These are phyloP conservation scores for Tranzscheliella williamsii DNA, from an alignment of 1,284 basidiomycete species.

Conservation along the genomic window DNA sequence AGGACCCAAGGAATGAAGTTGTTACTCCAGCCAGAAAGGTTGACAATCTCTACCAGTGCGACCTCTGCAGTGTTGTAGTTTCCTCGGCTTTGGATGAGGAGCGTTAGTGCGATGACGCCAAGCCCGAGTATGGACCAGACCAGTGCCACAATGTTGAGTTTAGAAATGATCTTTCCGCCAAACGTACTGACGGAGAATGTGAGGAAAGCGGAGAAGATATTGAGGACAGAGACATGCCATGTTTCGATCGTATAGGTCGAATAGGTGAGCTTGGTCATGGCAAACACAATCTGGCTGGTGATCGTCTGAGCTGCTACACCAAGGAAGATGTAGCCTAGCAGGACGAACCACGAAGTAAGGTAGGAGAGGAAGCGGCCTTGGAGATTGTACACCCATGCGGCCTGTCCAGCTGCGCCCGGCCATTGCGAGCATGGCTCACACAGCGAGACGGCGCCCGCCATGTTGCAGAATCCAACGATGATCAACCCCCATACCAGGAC, in stretches of 20 bases:
- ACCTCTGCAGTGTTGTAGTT: constrained; percentile 21
- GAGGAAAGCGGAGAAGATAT: constrained; percentile 2
- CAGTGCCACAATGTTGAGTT: constrained; percentile 16
- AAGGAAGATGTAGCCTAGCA: constrained; percentile 18
- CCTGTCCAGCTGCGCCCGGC: constrained; percentile 9
- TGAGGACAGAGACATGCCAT: constrained; percentile 5
- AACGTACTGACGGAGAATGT: constrained; percentile 2
- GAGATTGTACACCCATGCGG: constrained; percentile 14
- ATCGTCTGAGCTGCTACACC: constrained; percentile 11
- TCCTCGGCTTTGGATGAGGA: constrained; percentile 15
- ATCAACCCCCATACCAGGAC: constrained; percentile 23
- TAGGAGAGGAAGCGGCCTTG: constrained; percentile 11
- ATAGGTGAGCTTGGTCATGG: constrained; percentile 21
- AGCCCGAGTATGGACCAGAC: constrained; percentile 18
- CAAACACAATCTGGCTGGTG: constrained; percentile 12
- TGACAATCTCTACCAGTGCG: constrained; percentile 19
- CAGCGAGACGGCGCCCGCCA: constrained; percentile 11
- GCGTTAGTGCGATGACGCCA: constrained; percentile 5
- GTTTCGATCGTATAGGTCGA: constrained; percentile 6
- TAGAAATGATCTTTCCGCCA: constrained; percentile 6
- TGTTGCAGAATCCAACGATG: constrained; percentile 14
- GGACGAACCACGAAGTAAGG: constrained; percentile 10
- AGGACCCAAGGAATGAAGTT: constrained; percentile 24
- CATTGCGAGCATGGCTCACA: constrained; percentile 12
- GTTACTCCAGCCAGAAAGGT: constrained; percentile 16